These are phyloP conservation scores for Phytophthora kernoviae DNA, from an alignment of 352 stramenopile species.

Conservation along the genomic window DNA sequence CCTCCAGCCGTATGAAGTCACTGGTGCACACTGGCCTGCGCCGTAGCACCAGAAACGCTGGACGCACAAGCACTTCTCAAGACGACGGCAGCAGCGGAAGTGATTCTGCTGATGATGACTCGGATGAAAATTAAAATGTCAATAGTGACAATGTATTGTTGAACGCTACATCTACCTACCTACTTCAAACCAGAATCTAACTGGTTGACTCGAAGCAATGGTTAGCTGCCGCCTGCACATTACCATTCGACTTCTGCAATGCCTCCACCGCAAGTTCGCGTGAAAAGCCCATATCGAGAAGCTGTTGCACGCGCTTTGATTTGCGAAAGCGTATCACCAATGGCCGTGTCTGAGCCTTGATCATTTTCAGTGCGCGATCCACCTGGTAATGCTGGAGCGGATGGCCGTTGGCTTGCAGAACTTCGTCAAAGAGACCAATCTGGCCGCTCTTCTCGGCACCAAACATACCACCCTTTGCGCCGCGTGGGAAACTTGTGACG, in stretches of 20 bases:
- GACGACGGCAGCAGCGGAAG: slow-evolving; percentile 12
- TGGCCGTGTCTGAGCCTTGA: slow-evolving; percentile 78
- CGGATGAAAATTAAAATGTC: slow-evolving; percentile 12
- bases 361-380: slow-evolving; percentile 84
- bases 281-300: slow-evolving; percentile 82
- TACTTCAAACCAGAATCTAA: slow-evolving; percentile 10
- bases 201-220: slow-evolving; percentile 60
- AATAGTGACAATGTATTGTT: slow-evolving; percentile 2
- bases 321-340: slow-evolving; percentile 79
- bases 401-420: slow-evolving; percentile 83
- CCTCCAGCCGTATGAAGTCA: slow-evolving; percentile 20
- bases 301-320: slow-evolving; percentile 62
- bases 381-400: slow-evolving; percentile 84
- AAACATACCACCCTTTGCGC: slow-evolving; percentile 66
- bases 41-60: slow-evolving; percentile 30
- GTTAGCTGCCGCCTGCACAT: slow-evolving; percentile 71
- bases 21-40: slow-evolving; percentile 8
- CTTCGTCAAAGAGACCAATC: slow-evolving; percentile 72
- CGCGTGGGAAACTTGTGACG: slow-evolving; percentile 78
- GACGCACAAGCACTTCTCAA: slow-evolving; percentile 13
- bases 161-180: slow-evolving; percentile 11
- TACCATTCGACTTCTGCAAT: slow-evolving; percentile 54
- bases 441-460: slow-evolving; percentile 78
- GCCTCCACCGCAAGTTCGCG: slow-evolving; percentile 52
- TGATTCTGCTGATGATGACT: slow-evolving; percentile 14